Base-by-base conservation (phyloP, 2,329 filamentous ascomycete species). In the Davidsoniella neocaledoniae region DNA sequence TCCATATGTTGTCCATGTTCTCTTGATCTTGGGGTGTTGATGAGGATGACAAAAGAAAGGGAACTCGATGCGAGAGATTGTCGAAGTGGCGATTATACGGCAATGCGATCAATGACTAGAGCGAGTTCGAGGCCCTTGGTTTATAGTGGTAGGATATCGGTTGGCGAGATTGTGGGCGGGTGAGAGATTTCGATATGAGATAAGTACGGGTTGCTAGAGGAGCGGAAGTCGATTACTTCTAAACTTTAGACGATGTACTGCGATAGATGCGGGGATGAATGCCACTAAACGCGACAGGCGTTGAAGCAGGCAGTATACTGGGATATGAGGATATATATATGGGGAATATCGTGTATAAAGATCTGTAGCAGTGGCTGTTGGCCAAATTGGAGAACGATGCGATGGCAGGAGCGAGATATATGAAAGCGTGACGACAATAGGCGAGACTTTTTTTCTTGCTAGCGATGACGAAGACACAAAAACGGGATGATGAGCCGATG, bases 1-100 rank as follows among this genome's bases (percentile, higher is more conserved):
- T 82, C 84, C 85, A 90, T 71, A 78, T 68, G 63, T 73, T 75
- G 66, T 77, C 75, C 75, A 79, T 78, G 63, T 52, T 52, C 44
- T 43, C 45, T 44, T 19, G 29, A 14, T 17, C 64, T 68, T 66
- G 63, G 62, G 60, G 51, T 57, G 53, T 21, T 58, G 56, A 58
- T 57, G 56, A 54, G 50, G 29, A 46, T 43, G 50, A 52, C 53
- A 47, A 51, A 50, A 45, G 44, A 45, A 50, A 49, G 49, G 46
- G 49, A 48, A 17, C 54, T 26, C 42, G 14, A n/a, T 19, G n/a
- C 38, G 14, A 36, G 12, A 36, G 16, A 16, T 21, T 3, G 10
- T 36, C 23, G 39, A 17, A 42, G 36, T 26, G 16, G 17, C 16
- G 12, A 19, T 45, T 23, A 46, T 29, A 43, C 43, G 46, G 50